Conservation (phyloP, 2,329 filamentous ascomycete species). For the Aspergillus aculeatinus region DNA sequence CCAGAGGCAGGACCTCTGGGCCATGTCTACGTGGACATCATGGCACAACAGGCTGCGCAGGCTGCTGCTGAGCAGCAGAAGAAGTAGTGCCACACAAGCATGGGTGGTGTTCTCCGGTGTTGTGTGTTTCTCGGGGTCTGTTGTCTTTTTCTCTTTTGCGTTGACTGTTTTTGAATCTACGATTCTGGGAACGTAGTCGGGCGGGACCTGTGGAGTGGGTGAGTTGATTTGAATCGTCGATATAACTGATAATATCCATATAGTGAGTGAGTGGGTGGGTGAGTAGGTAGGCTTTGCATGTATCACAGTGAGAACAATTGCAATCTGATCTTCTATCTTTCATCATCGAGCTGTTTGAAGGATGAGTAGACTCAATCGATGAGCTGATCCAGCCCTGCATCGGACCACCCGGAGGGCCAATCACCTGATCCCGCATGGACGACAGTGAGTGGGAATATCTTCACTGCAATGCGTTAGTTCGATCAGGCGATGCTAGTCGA, state of each 20-base stretch:
- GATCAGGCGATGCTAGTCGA: too few species aligned
- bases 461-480: neutral
- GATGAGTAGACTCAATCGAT: neutral
- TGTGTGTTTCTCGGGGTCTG: neutral
- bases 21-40: conserved; percentile 33
- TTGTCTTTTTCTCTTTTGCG: neutral
- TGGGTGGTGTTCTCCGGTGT: neutral
- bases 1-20: conserved; percentile 29
- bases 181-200: neutral
- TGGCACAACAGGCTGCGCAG: neutral
- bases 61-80: conserved; percentile 18
- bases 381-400: neutral
- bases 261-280: neutral
- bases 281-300: neutral
- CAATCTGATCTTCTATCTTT: neutral
- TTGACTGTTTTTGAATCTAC: neutral
- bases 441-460: neutral
- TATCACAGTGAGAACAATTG: neutral
- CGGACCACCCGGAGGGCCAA: neutral
- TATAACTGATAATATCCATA: neutral
- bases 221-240: neutral
- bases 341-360: neutral
- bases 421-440: neutral
- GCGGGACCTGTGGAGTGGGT: neutral
- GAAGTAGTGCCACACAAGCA: conserved; percentile 15